Evolutionary conservation across 768 basidiomycete species (phyloP).

Genomic region (Suillus variegatus): DNA sequence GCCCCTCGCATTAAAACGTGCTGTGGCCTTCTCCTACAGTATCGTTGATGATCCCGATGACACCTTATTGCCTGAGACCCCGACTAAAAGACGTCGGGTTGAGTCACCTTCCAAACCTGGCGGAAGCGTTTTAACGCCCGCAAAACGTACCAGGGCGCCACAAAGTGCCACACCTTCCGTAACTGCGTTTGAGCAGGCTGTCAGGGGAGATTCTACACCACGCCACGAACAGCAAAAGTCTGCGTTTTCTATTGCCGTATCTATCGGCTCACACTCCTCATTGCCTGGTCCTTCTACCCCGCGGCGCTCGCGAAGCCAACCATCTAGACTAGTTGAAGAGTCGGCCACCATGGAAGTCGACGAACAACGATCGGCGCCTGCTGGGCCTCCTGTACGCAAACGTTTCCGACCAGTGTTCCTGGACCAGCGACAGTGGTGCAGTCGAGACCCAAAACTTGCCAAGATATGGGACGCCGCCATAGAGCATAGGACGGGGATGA

Average conservation of each 20-base stretch:
- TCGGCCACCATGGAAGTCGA: conserved; percentile 17
- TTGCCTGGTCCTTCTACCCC: conserved; percentile 29
- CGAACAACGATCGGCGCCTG: conserved; percentile 21
- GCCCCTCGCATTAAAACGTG: conserved; percentile 41
- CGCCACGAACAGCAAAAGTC: not conserved
- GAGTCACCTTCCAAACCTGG: conserved; percentile 23
- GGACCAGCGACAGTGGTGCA: conserved; percentile 51
- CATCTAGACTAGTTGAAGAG: conserved; percentile 11
- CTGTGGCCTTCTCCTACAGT: conserved; percentile 15
- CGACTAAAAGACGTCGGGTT: conserved; percentile 42
- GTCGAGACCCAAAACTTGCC: conserved; percentile 39
- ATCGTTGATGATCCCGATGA: conserved; percentile 20
- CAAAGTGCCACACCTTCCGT: not conserved
- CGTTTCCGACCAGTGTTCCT: conserved; percentile 53
- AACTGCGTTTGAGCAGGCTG: conserved; percentile 19
- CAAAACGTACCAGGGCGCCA: conserved; percentile 3
- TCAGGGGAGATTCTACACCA: conserved; percentile 5
- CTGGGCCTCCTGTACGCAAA: conserved; percentile 25
- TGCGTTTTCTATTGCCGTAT: conserved; percentile 4
- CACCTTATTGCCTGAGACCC: conserved; percentile 39
- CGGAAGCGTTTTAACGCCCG: conserved; percentile 13
- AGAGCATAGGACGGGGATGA: conserved; percentile 17
- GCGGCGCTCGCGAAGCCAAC: conserved; percentile 17
- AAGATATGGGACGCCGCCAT: conserved; percentile 25
- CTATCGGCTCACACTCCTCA: conserved; percentile 8